Base-by-base conservation (phyloP, 2,329 filamentous ascomycete species). In the Teratosphaeria destructans region DNA sequence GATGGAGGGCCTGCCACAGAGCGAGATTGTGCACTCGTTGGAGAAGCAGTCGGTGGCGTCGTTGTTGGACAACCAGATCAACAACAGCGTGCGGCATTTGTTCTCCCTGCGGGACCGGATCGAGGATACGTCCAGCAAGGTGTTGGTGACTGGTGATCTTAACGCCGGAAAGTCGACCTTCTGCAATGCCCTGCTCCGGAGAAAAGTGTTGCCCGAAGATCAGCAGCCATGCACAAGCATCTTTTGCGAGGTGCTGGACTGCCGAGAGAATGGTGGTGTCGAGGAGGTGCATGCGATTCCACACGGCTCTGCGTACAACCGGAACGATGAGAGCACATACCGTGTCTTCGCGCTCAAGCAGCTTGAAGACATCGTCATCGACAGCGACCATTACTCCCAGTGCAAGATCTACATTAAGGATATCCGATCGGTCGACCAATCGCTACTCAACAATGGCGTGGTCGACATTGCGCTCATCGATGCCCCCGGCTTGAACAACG, bases 81-180 rank as follows among this genome's bases (percentile, higher is more conserved):
- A 87, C 67, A 90, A 94, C 62, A 96, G 91, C 72, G 88, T 97
- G 71, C 90, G 91, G 67, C 94, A 99, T 74, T 81, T 99, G 1
- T 81, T 90, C 59, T 85, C 89, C 0, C 80, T 99, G 37, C 86
- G 91, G 61, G 94, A 97, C 65, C 86, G 94, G 57, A 99, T 99
- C 63, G 94, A 97, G 72, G 94, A 99, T 74, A 97, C 90, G 0
- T 90, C 93, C 4, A 97, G 93, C 76, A 99, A 99, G 74, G 94
- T 99, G 1, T 77, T 99, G 60, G 86, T 99, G 19, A 99, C 94
- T 0, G 94, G 94, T 69, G 94, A 99, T 72, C 76, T 99, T 58
- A 99, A 99, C 71, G 93, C 94, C 8, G 94, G 94, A 70, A 99
- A 99, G 72, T 99, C 94, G 3, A 99, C 94, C 0, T 99, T 99